Percentiles rank a stretch among this genome's conserved stretches.
Evolutionary conservation across 306 rosid species (phyloP).

Genomic region (Trifolium dubium): DNA sequence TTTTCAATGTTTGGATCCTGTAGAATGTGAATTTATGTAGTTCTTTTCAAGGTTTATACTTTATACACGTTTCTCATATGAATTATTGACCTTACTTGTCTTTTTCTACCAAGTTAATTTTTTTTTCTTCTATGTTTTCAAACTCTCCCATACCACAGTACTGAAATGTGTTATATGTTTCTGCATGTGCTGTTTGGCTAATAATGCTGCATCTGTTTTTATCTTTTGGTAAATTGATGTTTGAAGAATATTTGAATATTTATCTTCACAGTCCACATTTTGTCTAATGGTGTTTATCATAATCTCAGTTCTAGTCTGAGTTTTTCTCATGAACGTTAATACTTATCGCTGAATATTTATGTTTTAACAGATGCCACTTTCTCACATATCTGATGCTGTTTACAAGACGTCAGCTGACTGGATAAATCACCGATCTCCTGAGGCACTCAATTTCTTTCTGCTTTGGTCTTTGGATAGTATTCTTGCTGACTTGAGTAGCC

Average conservation of each 20-base stretch:
- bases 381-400: slow-evolving; percentile 73
- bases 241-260: slow-evolving; percentile 20
- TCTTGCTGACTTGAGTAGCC: slow-evolving; percentile 70
- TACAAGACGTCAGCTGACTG: slow-evolving; percentile 80
- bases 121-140: neutral
- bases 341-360: slow-evolving; percentile 19
- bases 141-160: neutral
- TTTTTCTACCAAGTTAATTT: slow-evolving; percentile 3
- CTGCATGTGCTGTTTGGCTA: slow-evolving; percentile 1
- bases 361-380: slow-evolving; percentile 66
- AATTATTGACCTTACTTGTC: slow-evolving; percentile 4
- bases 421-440: slow-evolving; percentile 65
- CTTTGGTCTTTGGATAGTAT: slow-evolving; percentile 79
- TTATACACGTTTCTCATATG: neutral
- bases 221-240: slow-evolving; percentile 24
- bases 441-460: slow-evolving; percentile 67
- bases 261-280: slow-evolving; percentile 1
- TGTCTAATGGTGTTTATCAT: slow-evolving; percentile 11
- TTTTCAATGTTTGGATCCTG: slow-evolving; percentile 13
- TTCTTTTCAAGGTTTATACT: neutral
- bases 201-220: neutral
- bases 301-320: slow-evolving; percentile 17
- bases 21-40: neutral
- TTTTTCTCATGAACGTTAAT: slow-evolving; percentile 4
- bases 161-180: neutral